Conservation (phyloP, 805 yeast genomes). For the Candida corydali region DNA sequence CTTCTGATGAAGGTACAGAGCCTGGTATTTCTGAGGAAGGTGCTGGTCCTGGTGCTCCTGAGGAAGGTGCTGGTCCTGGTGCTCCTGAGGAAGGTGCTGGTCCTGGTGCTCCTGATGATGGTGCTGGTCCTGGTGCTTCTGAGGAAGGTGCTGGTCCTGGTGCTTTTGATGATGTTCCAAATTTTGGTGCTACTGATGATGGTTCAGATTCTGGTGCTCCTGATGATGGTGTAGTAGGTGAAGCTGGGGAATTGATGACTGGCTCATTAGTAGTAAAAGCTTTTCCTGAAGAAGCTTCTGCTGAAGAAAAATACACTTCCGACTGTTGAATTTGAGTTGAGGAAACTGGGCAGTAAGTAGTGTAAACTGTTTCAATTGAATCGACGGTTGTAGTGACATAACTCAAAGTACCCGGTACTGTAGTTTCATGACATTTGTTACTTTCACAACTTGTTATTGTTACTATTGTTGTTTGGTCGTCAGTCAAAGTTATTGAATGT, state of each 20-base stretch:
- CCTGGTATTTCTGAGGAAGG: too few relatives aligned
- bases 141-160: too few relatives aligned
- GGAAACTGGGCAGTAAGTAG: neutral
- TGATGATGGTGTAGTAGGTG: too few relatives aligned
- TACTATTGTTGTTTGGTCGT: conserved; percentile 12
- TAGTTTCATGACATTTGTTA: neutral
- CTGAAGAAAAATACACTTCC: neutral
- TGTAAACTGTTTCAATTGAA: neutral
- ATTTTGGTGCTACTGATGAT: too few relatives aligned
- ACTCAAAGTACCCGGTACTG: neutral
- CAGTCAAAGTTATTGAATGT: conserved; percentile 12
- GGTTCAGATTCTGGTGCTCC: too few relatives aligned
- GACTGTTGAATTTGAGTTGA: neutral
- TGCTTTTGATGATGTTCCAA: too few relatives aligned
- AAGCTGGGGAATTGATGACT: neutral
- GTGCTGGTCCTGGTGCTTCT: too few relatives aligned
- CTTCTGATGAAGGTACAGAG: neutral
- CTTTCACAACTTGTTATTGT: conserved; percentile 9
- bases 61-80: too few relatives aligned
- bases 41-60: neutral
- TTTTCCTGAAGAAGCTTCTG: neutral
- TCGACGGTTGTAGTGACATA: neutral
- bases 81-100: too few relatives aligned
- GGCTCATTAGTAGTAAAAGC: neutral
- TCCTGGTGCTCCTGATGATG: too few relatives aligned